Conservation (phyloP, 345 rosid genomes). For the Brassica carinata region DNA sequence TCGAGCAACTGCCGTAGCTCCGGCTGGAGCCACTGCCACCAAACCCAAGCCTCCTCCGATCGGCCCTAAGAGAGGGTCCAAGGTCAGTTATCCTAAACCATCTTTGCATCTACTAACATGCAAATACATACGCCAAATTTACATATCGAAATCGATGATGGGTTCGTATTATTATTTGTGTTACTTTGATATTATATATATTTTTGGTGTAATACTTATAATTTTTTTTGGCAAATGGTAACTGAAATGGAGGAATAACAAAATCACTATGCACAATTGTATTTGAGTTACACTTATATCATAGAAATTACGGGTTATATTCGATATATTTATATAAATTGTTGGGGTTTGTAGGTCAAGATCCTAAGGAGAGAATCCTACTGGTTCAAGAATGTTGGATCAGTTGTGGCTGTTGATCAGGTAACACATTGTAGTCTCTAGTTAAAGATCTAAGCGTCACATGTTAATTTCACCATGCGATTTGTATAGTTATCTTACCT, state of each 20-base stretch:
- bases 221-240: background rate
- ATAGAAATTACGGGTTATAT: background rate
- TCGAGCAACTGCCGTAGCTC: conserved; percentile 42
- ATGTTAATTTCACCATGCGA: background rate
- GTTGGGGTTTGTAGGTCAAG: conserved; percentile 57
- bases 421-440: conserved; percentile 37
- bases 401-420: conserved; percentile 92
- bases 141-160: background rate
- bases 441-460: background rate
- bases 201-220: background rate
- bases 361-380: conserved; percentile 86
- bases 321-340: background rate
- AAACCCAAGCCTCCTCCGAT: conserved; percentile 81
- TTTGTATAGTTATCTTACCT: background rate
- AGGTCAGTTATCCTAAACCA: conserved; percentile 51
- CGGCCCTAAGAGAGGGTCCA: conserved; percentile 95
- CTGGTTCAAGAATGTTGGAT: conserved; percentile 83
- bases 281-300: background rate
- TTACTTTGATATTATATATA: background rate
- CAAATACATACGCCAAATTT: background rate
- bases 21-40: conserved; percentile 45
- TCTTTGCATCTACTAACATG: background rate
- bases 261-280: background rate
- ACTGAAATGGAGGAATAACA: background rate
- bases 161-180: background rate